phyloP scores from a whole-genome alignment of 352 stramenopile species.

The Phytopythium helicoides region DNA sequence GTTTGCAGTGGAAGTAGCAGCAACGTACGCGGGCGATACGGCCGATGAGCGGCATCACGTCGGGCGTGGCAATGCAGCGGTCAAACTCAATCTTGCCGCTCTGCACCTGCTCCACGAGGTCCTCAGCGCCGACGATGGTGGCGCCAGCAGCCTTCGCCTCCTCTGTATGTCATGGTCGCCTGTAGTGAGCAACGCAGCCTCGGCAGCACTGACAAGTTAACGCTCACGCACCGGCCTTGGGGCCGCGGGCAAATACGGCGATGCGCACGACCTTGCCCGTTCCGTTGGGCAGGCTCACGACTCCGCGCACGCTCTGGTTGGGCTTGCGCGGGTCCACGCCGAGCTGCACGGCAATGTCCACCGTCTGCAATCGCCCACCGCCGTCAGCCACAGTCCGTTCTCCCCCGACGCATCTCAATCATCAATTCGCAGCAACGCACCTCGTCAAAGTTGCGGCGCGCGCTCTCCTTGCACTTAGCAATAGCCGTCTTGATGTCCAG shows the following conservation, averaged over 20 bases:
- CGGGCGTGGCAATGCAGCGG: conserved; percentile 90
- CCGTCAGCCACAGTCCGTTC: conserved; percentile 2
- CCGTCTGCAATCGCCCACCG: conserved; percentile 41
- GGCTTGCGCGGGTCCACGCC: conserved; percentile 86
- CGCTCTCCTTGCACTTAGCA: conserved; percentile 49
- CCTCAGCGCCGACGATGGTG: conserved; percentile 88
- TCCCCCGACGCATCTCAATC: no score
- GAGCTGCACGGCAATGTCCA: conserved; percentile 83
- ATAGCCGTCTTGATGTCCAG: conserved; percentile 64
- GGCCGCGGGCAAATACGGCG: conserved; percentile 89
- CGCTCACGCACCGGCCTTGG: conserved; percentile 53
- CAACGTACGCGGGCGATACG: conserved; percentile 82
- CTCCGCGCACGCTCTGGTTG: conserved; percentile 86
- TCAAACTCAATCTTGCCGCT: conserved; percentile 91
- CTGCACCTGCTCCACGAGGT: conserved; percentile 88
- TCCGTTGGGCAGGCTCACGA: conserved; percentile 84
- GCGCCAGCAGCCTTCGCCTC: conserved; percentile 89
- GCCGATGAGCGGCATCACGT: conserved; percentile 93
- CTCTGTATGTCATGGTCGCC: conserved; percentile 26
- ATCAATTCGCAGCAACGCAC: conserved; percentile 16
- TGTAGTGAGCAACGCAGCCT: not conserved
- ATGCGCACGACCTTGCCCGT: conserved; percentile 88
- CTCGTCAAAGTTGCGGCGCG: conserved; percentile 84
- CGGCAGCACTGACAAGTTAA: not conserved
- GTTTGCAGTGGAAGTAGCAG: no score